phyloP scores from a whole-genome alignment of 2,329 filamentous ascomycete species.

The Sporothrix luriei region DNA sequence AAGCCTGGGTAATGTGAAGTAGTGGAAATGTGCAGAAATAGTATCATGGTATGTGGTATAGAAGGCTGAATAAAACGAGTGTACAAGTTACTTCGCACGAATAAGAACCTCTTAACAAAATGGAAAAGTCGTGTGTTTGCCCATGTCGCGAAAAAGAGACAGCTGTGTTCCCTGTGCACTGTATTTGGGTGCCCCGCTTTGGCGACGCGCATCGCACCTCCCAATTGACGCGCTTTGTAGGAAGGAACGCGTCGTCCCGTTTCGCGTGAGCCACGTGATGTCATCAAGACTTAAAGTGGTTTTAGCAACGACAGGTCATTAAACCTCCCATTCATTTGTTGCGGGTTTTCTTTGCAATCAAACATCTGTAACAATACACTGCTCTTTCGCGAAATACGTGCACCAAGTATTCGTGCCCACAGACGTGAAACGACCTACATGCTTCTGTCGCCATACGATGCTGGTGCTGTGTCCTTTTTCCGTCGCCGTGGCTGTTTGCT shows the following conservation, averaged over 20 bases:
- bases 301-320: background rate
- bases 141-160: constrained; percentile 25
- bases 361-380: no score
- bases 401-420: background rate
- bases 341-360: no score
- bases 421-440: no score
- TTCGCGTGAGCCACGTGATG: constrained; percentile 33
- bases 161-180: background rate
- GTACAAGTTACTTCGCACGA: background rate
- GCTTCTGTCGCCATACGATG: background rate
- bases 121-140: background rate
- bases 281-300: constrained; percentile 22
- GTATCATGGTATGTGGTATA: background rate
- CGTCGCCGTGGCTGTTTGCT: constrained; percentile 12
- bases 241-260: constrained; percentile 23
- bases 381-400: no score
- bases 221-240: constrained; percentile 24
- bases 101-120: constrained; percentile 13
- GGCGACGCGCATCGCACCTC: constrained; percentile 21
- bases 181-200: constrained; percentile 31
- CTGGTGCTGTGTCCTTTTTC: constrained; percentile 8
- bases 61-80: no score
- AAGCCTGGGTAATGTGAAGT: background rate
- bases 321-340: no score
- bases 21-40: constrained; percentile 1